phyloP scores from a whole-genome alignment of 164 flowering plant genomes.

The Chloranthus sessilifolius region DNA sequence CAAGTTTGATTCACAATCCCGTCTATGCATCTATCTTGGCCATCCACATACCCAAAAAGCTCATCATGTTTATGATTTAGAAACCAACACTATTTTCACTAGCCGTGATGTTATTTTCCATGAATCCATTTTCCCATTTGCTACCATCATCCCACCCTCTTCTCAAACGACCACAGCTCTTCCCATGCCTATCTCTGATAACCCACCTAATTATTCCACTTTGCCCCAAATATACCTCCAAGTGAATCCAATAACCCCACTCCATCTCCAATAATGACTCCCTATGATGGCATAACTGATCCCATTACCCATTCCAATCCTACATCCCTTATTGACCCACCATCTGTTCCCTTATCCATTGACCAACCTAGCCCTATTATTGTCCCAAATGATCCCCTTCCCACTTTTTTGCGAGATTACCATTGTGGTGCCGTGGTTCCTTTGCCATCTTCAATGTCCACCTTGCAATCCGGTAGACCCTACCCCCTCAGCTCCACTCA shows the following conservation, averaged over 20 bases:
- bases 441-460: not conserved
- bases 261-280: too few species aligned
- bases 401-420: not conserved
- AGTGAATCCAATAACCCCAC: too few species aligned
- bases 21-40: slow-evolving; percentile 6
- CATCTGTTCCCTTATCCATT: not conserved
- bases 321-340: not conserved
- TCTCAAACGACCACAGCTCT: not conserved
- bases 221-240: not conserved
- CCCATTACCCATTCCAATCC: too few species aligned
- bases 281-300: too few species aligned
- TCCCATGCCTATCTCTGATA: not conserved
- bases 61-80: slow-evolving; percentile 7
- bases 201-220: not conserved
- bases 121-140: slow-evolving; percentile 3
- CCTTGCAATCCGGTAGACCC: not conserved
- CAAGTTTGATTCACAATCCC: slow-evolving; percentile 4
- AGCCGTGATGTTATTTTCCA: slow-evolving; percentile 8
- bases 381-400: not conserved
- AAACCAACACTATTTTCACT: not conserved
- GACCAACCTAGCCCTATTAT: too few species aligned
- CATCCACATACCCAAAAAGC: slow-evolving; percentile 12
- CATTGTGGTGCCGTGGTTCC: not conserved
- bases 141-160: not conserved
- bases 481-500: not conserved